Conservation (phyloP, 169 alveolate species). For the Plasmodium blacklocki region DNA sequence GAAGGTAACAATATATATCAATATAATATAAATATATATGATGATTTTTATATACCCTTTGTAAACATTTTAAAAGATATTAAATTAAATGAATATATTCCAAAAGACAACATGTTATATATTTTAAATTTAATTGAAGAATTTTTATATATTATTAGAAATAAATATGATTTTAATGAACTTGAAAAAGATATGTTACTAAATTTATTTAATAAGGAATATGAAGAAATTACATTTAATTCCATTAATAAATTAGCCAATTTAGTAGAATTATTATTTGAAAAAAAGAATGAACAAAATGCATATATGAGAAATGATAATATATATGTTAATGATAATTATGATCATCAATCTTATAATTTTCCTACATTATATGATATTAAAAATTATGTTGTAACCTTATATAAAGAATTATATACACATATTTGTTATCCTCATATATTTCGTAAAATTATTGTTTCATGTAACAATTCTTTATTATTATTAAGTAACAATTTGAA, state of each 20-base stretch:
- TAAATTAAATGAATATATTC: slow-evolving; percentile 37
- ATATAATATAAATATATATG: slow-evolving; percentile 26
- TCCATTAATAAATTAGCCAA: slow-evolving; percentile 59
- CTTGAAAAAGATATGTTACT: slow-evolving; percentile 47
- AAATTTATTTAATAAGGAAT: slow-evolving; percentile 45
- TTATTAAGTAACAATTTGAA: slow-evolving; percentile 67
- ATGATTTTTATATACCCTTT: slow-evolving; percentile 51
- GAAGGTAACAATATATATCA: background rate
- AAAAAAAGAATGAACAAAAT: slow-evolving; percentile 6
- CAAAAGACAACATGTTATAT: slow-evolving; percentile 51
- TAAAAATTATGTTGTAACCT: slow-evolving; percentile 58
- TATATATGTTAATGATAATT: slow-evolving; percentile 11
- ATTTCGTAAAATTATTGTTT: slow-evolving; percentile 64
- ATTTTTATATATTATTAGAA: slow-evolving; percentile 37
- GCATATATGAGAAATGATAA: slow-evolving; percentile 4
- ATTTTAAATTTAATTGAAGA: slow-evolving; percentile 62
- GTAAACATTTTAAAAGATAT: slow-evolving; percentile 44
- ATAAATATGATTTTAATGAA: slow-evolving; percentile 15
- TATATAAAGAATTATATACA: slow-evolving; percentile 49
- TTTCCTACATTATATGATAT: slow-evolving; percentile 59
- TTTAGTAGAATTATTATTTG: slow-evolving; percentile 43
- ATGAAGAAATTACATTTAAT: slow-evolving; percentile 69
- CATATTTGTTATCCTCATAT: slow-evolving; percentile 44
- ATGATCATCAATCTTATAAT: background rate
- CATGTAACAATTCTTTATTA: slow-evolving; percentile 60